These are phyloP conservation scores for Dioscorea alata DNA, from an alignment of 106 monocot species.

Conservation along the genomic window DNA sequence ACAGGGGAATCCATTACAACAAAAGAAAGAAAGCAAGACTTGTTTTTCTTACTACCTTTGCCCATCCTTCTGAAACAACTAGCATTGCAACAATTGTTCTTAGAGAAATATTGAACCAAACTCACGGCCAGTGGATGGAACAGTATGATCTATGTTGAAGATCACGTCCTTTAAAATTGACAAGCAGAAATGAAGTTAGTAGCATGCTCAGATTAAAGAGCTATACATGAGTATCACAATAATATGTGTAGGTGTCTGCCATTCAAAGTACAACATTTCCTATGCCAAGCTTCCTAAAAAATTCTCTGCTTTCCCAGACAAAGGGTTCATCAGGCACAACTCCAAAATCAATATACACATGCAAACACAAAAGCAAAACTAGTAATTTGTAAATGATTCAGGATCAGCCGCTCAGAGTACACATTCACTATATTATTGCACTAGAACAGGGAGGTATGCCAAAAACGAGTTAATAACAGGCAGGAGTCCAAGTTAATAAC, in stretches of 20 bases:
- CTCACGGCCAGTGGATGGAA: constrained; percentile 76
- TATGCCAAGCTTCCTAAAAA: constrained; percentile 77
- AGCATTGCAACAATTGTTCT: constrained; percentile 81
- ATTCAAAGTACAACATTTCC: constrained; percentile 67
- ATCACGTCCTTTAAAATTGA: constrained; percentile 58
- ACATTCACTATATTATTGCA: no score
- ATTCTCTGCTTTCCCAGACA: constrained; percentile 97
- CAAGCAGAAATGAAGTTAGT: not conserved
- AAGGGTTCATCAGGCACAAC: constrained; percentile 86
- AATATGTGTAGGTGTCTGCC: not conserved
- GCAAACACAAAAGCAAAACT: not conserved
- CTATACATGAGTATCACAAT: not conserved
- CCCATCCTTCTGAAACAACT: constrained; percentile 89
- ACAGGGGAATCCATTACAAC: no score
- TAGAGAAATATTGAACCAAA: constrained; percentile 90
- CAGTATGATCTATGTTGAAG: constrained; percentile 79
- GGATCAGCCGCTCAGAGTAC: no score
- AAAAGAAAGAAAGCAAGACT: not conserved
- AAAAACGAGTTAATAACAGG: no score
- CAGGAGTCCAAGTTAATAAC: no score
- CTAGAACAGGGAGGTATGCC: no score
- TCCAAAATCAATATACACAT: constrained; percentile 15
- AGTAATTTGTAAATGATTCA: not conserved
- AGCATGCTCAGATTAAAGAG: not conserved
- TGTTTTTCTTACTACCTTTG: constrained; percentile 45